Evolutionary conservation across 345 rosid species (phyloP).

Genomic region (Arabis alpina): DNA sequence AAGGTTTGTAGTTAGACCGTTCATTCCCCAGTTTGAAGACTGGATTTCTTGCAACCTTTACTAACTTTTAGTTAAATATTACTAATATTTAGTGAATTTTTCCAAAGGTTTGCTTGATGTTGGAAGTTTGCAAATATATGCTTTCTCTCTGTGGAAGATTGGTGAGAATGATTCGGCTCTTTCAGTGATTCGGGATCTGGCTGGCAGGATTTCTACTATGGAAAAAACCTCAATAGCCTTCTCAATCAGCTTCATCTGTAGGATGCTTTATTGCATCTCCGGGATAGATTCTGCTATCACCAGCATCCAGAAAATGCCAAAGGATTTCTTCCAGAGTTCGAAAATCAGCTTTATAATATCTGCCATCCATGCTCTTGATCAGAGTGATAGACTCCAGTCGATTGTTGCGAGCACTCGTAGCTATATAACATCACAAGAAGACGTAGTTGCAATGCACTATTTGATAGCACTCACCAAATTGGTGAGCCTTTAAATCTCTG

Average conservation of each 20-base stretch:
- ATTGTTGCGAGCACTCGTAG: conserved; percentile 61
- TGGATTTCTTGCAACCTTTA: background rate
- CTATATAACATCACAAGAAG: conserved; percentile 59
- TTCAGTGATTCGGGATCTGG: conserved; percentile 61
- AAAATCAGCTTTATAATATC: conserved; percentile 70
- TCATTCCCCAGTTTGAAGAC: conserved; percentile 3
- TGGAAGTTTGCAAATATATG: conserved; percentile 79
- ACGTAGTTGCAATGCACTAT: conserved; percentile 68
- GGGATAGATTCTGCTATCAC: conserved; percentile 72
- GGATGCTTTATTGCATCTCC: conserved; percentile 70
- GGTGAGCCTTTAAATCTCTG: conserved; percentile 53
- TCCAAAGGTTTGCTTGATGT: conserved; percentile 71
- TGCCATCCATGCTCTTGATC: conserved; percentile 81
- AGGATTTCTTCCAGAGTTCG: conserved; percentile 64
- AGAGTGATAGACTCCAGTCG: conserved; percentile 60
- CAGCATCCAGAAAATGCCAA: conserved; percentile 81
- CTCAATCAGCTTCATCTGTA: conserved; percentile 82
- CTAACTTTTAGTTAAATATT: conserved; percentile 2
- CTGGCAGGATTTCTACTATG: conserved; percentile 60
- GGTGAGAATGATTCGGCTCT: conserved; percentile 74
- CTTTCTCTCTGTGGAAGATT: conserved; percentile 80
- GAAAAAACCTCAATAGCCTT: conserved; percentile 58
- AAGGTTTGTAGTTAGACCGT: conserved; percentile 53
- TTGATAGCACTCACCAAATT: conserved; percentile 76
- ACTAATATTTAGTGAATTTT: background rate